phyloP scores from a whole-genome alignment of 140 eudicot genomes.

The Senecio squalidus region DNA sequence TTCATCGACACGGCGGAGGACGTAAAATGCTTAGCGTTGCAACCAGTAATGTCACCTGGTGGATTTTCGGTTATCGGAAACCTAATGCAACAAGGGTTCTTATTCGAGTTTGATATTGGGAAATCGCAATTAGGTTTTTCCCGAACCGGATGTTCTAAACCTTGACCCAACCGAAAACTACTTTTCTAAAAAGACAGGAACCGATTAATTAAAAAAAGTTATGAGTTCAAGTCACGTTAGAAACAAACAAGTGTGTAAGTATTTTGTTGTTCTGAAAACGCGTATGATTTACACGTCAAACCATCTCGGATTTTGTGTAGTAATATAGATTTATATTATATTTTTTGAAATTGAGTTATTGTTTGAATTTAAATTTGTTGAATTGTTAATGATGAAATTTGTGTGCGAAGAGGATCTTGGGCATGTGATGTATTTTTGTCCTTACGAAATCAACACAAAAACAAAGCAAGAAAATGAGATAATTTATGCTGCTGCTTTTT shows the following conservation, averaged over 20 bases:
- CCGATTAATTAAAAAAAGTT: background rate
- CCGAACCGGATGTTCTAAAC: conserved; percentile 40
- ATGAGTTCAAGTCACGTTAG: no score
- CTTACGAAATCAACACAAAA: conserved; percentile 23
- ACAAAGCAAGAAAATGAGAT: conserved; percentile 19
- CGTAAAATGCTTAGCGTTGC: conserved; percentile 66
- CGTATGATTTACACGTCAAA: conserved; percentile 1
- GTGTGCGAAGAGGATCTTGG: conserved; percentile 22
- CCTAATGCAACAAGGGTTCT: conserved; percentile 70
- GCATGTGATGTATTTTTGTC: conserved; percentile 42
- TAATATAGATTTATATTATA: conserved; percentile 2
- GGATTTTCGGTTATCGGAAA: conserved; percentile 65
- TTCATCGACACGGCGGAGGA: conserved; percentile 55
- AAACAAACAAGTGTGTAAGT: no score
- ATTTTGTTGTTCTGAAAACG: no score
- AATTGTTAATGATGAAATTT: conserved; percentile 14
- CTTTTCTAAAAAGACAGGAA: no score
- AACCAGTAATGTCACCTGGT: conserved; percentile 33
- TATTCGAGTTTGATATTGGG: conserved; percentile 61
- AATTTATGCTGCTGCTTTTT: conserved; percentile 27
- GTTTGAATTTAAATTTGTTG: background rate
- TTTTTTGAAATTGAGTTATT: conserved; percentile 10
- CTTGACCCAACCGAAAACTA: no score
- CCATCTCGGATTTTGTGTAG: conserved; percentile 23
- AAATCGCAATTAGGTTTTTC: conserved; percentile 56